phyloP scores from a whole-genome alignment of 2,329 filamentous ascomycete genomes.

The Tetracladium maxilliforme region DNA sequence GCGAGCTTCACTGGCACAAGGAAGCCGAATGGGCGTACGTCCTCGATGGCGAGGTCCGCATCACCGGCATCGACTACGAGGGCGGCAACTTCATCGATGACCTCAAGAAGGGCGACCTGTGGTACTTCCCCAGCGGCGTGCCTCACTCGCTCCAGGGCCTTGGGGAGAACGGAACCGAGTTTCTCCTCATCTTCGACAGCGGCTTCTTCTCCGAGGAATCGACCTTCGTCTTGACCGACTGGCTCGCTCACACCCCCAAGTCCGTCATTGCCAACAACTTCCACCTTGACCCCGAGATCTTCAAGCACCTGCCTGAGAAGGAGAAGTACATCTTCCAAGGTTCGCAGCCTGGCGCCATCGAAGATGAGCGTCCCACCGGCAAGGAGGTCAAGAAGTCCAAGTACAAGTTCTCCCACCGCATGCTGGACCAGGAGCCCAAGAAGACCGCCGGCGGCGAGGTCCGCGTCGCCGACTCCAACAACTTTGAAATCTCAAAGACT shows the following conservation, averaged over 20 bases:
- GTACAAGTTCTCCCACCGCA: constrained; percentile 54
- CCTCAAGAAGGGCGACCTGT: constrained; percentile 60
- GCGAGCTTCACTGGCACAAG: constrained; percentile 71
- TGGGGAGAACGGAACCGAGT: constrained; percentile 48
- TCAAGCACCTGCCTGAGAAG: constrained; percentile 47
- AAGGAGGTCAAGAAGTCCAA: constrained; percentile 51
- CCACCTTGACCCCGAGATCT: constrained; percentile 54
- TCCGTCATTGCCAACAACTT: constrained; percentile 64
- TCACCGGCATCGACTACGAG: constrained; percentile 61
- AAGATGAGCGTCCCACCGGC: constrained; percentile 46
- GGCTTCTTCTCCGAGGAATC: constrained; percentile 47
- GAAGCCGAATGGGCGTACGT: constrained; percentile 70
- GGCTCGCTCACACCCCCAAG: constrained; percentile 58
- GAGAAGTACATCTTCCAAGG: constrained; percentile 73
- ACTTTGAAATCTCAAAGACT: constrained; percentile 60
- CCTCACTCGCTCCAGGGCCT: constrained; percentile 67
- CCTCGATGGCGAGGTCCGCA: constrained; percentile 52
- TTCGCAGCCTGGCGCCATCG: constrained; percentile 45
- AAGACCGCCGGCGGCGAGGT: constrained; percentile 53
- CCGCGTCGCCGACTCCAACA: constrained; percentile 61
- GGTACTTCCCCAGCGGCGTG: constrained; percentile 68
- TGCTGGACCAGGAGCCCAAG: constrained; percentile 54
- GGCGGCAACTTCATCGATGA: constrained; percentile 68
- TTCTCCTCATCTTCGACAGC: constrained; percentile 47
- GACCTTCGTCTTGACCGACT: constrained; percentile 61